A percentile compares a stretch with the other conserved stretches of the same genome.
phyloP scores from a whole-genome alignment of 2,329 filamentous ascomycete genomes.

The Aspergillus texensis region DNA sequence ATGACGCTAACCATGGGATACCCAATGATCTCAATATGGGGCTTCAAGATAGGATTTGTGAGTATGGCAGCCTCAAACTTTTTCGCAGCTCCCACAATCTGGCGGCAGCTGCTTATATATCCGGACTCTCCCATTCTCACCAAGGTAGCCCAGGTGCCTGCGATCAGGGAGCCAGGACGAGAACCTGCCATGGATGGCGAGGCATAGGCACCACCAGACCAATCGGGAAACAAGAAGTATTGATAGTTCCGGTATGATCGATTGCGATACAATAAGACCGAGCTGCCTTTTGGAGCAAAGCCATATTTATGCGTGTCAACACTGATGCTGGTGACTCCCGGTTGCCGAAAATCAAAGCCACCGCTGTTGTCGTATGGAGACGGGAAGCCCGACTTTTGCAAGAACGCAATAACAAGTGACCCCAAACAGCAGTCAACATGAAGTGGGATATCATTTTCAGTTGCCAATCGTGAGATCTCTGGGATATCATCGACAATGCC shows the following conservation, averaged over 20 bases:
- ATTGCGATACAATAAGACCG: slow-evolving; percentile 85
- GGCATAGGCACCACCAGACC: slow-evolving; percentile 94
- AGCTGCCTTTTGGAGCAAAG: slow-evolving; percentile 97
- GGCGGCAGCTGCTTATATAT: slow-evolving; percentile 78
- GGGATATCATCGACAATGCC: slow-evolving; percentile 96
- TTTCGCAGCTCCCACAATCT: slow-evolving; percentile 85
- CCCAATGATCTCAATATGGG: slow-evolving; percentile 63
- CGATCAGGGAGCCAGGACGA: slow-evolving; percentile 88
- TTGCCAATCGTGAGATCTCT: slow-evolving; percentile 77
- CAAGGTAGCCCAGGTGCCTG: slow-evolving; percentile 90
- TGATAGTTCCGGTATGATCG: slow-evolving; percentile 80
- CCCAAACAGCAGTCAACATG: slow-evolving; percentile 98
- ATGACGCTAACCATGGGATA: slow-evolving; percentile 86
- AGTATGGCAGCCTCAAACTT: slow-evolving; percentile 79
- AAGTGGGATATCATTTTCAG: slow-evolving; percentile 73
- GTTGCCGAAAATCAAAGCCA: slow-evolving; percentile 85
- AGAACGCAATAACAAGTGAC: slow-evolving; percentile 89
- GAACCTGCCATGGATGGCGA: slow-evolving; percentile 90
- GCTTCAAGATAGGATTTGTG: slow-evolving; percentile 52
- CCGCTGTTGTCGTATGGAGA: slow-evolving; percentile 32
- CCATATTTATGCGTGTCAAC: slow-evolving; percentile 99
- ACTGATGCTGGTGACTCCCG: slow-evolving; percentile 91
- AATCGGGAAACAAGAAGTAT: slow-evolving; percentile 94
- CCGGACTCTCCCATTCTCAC: slow-evolving; percentile 86
- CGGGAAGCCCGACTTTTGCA: slow-evolving; percentile 85